phyloP scores from a whole-genome alignment of 768 basidiomycete species.

The Tulasnella sp. region DNA sequence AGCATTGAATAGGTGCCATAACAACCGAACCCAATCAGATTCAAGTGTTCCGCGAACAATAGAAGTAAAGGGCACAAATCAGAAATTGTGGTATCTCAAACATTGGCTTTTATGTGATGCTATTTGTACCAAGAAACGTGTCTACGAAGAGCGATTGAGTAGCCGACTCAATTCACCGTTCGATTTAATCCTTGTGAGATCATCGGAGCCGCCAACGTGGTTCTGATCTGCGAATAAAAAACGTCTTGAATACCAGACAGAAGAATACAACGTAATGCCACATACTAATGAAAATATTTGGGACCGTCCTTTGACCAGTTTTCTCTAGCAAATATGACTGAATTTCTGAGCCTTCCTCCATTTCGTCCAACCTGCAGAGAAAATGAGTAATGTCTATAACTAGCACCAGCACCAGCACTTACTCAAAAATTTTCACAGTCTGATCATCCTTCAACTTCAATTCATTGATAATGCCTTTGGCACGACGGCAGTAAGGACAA shows the following conservation, averaged over 20 bases:
- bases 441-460: constrained; percentile 17
- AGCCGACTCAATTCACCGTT: no score
- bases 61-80: no score
- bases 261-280: constrained; percentile 1
- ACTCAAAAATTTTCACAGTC: constrained; percentile 21
- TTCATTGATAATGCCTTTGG: constrained; percentile 29
- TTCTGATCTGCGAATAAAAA: constrained; percentile 16
- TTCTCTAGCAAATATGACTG: constrained; percentile 51
- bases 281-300: constrained; percentile 63
- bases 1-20: no score
- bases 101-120: no score
- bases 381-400: not conserved
- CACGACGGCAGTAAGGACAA: constrained; percentile 40
- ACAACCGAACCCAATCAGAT: no score
- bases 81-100: no score
- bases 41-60: no score
- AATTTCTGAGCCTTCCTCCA: constrained; percentile 44
- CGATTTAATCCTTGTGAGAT: no score
- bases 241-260: not conserved
- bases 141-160: no score
- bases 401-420: constrained; percentile 6
- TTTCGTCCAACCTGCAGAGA: constrained; percentile 18
- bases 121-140: no score
- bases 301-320: constrained; percentile 60
- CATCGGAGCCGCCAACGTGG: constrained; percentile 22